Conservation (phyloP, 768 basidiomycete species). For the Chalciporus pseudorubinellus region DNA sequence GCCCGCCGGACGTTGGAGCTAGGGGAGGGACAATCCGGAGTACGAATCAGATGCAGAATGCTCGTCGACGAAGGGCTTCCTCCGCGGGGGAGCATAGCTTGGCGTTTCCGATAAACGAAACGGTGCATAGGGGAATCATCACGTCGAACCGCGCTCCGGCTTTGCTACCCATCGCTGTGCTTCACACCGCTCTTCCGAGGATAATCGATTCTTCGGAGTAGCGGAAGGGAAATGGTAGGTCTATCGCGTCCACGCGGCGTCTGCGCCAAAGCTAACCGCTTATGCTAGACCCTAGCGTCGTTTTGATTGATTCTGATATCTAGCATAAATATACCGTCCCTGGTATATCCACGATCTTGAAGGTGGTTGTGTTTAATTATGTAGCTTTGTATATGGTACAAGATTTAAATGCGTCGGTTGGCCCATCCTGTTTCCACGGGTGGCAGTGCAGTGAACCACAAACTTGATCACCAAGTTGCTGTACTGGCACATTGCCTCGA, state of each 20-base stretch:
- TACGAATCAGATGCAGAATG: conserved; percentile 11
- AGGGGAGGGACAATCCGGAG: conserved; percentile 1
- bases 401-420: no score
- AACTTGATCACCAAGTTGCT: no score
- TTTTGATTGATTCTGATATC: no score
- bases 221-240: neutral
- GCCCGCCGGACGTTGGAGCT: conserved; percentile 5
- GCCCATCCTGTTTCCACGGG: no score
- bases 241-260: neutral
- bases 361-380: no score
- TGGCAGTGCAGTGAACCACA: no score
- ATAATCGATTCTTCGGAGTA: neutral
- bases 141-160: neutral
- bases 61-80: conserved; percentile 43
- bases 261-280: neutral
- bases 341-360: no score
- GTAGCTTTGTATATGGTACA: no score
- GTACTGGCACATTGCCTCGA: neutral
- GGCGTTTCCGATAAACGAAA: neutral
- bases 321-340: no score
- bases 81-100: conserved; percentile 43
- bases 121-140: conserved; percentile 1
- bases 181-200: neutral
- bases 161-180: neutral
- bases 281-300: no score